These are phyloP conservation scores for Metschnikowia peoriensis DNA, from an alignment of 805 yeast species.

Conservation along the genomic window DNA sequence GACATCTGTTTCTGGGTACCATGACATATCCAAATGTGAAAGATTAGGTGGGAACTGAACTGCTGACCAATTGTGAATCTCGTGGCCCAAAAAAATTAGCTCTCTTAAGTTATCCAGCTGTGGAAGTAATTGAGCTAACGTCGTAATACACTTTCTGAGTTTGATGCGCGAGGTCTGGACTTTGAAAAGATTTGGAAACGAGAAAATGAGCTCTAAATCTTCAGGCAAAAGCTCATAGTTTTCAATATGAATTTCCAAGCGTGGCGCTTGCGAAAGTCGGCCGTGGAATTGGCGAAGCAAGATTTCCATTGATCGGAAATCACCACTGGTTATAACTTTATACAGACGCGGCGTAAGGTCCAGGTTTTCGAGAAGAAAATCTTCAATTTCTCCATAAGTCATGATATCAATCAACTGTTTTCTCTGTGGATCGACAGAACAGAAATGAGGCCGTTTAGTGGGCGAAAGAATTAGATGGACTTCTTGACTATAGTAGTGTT, in stretches of 20 bases:
- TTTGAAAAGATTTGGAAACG: constrained; percentile 26
- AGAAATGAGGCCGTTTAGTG: constrained; percentile 22
- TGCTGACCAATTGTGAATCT: constrained; percentile 27
- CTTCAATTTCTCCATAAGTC: constrained; percentile 31
- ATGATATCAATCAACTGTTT: constrained; percentile 18
- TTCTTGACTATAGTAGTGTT: constrained; percentile 29
- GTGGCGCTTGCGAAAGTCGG: constrained; percentile 14
- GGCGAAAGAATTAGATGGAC: constrained; percentile 35
- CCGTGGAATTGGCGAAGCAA: constrained; percentile 22
- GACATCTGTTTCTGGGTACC: constrained; percentile 29
- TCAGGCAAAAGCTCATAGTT: constrained; percentile 20
- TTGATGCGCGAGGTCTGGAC: constrained; percentile 30
- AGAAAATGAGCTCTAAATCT: constrained; percentile 24
- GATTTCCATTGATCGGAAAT: constrained; percentile 26
- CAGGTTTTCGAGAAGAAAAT: constrained; percentile 28
- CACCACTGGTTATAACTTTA: constrained; percentile 31
- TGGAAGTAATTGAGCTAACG: constrained; percentile 7
- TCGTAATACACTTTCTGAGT: constrained; percentile 11
- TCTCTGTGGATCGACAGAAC: constrained; percentile 10
- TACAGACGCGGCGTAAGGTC: constrained; percentile 28
- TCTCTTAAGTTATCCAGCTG: constrained; percentile 19
- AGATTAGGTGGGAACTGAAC: constrained; percentile 27
- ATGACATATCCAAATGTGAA: constrained; percentile 34
- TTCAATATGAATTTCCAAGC: constrained; percentile 32
- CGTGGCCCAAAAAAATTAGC: constrained; percentile 35